Evolutionary conservation across 371 early-diverging fungal genomes (phyloP).

Genomic region (Mortierella sp.): DNA sequence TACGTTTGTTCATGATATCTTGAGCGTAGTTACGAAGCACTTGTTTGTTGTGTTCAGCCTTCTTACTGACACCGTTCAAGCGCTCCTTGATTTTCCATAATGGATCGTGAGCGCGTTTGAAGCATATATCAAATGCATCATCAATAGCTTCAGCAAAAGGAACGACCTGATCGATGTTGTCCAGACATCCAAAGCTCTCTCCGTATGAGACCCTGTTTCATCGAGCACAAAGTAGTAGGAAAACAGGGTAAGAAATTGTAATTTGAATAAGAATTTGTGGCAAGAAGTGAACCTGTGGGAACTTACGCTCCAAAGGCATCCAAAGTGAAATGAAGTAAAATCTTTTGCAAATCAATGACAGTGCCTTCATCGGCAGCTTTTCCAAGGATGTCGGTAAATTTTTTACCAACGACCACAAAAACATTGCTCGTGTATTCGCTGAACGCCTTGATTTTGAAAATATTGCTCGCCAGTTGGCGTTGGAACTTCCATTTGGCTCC

Average conservation of each 20-base stretch:
- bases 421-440: conserved; percentile 66
- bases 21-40: background rate
- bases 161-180: conserved; percentile 8
- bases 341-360: conserved; percentile 57
- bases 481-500: conserved; percentile 73
- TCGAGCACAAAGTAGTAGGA: too few species aligned
- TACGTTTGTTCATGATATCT: conserved; percentile 21
- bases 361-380: conserved; percentile 44
- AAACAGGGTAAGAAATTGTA: too few species aligned
- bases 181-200: conserved; percentile 36
- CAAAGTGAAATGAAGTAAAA: conserved; percentile 61
- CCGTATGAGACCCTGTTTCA: conserved; percentile 22
- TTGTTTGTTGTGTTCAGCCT: background rate
- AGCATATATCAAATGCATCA: conserved; percentile 1
- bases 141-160: conserved; percentile 21
- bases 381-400: conserved; percentile 36
- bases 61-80: conserved; percentile 14
- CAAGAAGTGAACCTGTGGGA: too few species aligned
- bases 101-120: conserved; percentile 22
- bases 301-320: conserved; percentile 64
- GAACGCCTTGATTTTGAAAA: conserved; percentile 76
- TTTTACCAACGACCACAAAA: conserved; percentile 57
- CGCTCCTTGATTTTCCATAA: conserved; percentile 26
- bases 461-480: conserved; percentile 70
- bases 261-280: too few species aligned